Conservation (phyloP, 352 stramenopile genomes). For the Globisporangium rhizosaccharum region DNA sequence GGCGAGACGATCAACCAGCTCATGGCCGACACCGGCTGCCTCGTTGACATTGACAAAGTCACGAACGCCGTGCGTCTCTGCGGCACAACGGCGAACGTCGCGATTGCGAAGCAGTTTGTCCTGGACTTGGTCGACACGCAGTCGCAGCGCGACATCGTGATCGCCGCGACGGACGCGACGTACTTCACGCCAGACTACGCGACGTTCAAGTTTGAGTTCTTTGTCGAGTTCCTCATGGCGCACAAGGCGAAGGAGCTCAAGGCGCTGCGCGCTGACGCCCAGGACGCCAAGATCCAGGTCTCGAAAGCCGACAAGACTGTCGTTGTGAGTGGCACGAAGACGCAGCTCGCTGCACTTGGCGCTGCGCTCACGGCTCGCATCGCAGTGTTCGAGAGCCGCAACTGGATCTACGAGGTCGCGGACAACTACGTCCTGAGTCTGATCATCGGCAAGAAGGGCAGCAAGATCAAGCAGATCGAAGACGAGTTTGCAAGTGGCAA, state of each 20-base stretch:
- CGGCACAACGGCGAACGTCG: slow-evolving; percentile 53
- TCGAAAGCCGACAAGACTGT: slow-evolving; percentile 59
- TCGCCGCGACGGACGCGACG: slow-evolving; percentile 31
- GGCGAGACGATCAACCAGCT: slow-evolving; percentile 80
- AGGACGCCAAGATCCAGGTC: slow-evolving; percentile 63
- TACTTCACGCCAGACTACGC: slow-evolving; percentile 43
- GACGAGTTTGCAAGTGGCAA: slow-evolving; percentile 36
- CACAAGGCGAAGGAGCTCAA: slow-evolving; percentile 72
- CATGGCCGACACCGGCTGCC: slow-evolving; percentile 70
- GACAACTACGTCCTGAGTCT: slow-evolving; percentile 63
- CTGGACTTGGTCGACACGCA: slow-evolving; percentile 56
- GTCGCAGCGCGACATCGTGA: slow-evolving; percentile 53
- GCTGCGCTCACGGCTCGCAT: slow-evolving; percentile 54
- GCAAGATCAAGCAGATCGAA: slow-evolving; percentile 75
- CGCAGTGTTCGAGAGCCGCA: slow-evolving; percentile 44
- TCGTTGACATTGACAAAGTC: slow-evolving; percentile 79
- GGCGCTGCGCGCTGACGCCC: slow-evolving; percentile 46
- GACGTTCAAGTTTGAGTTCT: slow-evolving; percentile 64
- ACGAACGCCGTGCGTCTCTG: slow-evolving; percentile 62
- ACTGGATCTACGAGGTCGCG: slow-evolving; percentile 54
- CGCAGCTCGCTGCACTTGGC: slow-evolving; percentile 54
- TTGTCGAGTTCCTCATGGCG: slow-evolving; percentile 74
- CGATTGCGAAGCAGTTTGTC: slow-evolving; percentile 50
- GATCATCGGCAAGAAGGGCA: slow-evolving; percentile 79
- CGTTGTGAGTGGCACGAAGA: slow-evolving; percentile 63